These are phyloP conservation scores for Synchytrium microbalum DNA, from an alignment of 371 early-diverging fungal genomes.

Conservation along the genomic window DNA sequence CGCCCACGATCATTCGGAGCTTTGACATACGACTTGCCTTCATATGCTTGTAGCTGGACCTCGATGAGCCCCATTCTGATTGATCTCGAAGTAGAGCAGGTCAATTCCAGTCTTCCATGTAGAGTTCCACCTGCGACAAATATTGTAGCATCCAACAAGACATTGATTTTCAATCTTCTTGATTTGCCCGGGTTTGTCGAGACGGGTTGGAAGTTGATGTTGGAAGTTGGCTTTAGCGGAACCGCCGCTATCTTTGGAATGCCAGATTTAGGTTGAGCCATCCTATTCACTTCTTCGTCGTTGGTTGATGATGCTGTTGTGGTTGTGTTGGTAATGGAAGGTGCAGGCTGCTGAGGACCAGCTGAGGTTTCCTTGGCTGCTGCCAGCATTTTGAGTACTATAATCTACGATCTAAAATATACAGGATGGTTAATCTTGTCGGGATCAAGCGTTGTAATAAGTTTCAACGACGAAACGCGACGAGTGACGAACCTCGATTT, in stretches of 20 bases:
- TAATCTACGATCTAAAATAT: too few relatives aligned
- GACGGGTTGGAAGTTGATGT: constrained; percentile 44
- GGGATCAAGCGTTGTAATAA: too few relatives aligned
- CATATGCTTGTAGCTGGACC: constrained; percentile 45
- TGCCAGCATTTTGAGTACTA: too few relatives aligned
- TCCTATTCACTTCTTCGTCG: too few relatives aligned
- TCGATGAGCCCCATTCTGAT: constrained; percentile 49
- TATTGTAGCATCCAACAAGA: constrained; percentile 44
- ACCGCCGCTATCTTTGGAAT: background rate
- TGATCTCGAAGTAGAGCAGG: constrained; percentile 31
- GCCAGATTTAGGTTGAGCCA: too few relatives aligned
- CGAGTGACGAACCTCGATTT: too few relatives aligned
- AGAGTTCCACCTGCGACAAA: constrained; percentile 49
- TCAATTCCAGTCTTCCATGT: constrained; percentile 43
- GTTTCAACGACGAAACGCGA: too few relatives aligned
- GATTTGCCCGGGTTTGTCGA: constrained; percentile 43
- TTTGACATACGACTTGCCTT: constrained; percentile 33
- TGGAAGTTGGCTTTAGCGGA: constrained; percentile 17
- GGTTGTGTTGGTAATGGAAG: background rate
- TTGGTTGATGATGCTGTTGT: too few relatives aligned
- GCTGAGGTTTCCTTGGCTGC: too few relatives aligned
- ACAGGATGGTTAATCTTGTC: too few relatives aligned
- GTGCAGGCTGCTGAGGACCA: background rate
- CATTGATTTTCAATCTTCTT: constrained; percentile 42
- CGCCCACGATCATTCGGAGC: too few relatives aligned